phyloP scores from a whole-genome alignment of 306 rosid species.

The Acacia crassicarpa region DNA sequence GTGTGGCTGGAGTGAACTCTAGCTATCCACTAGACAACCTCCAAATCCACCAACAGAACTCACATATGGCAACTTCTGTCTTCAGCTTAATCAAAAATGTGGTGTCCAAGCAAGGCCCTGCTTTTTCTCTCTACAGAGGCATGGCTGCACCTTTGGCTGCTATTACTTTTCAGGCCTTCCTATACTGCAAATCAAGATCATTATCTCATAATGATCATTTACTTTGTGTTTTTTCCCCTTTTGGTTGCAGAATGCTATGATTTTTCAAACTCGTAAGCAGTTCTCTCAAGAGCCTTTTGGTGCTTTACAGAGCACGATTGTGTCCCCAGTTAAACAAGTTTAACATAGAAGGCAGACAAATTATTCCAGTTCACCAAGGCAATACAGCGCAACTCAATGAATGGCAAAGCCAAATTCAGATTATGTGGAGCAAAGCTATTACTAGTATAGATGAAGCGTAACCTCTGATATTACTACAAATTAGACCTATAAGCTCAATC shows the following conservation, averaged over 20 bases:
- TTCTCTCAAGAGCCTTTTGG: conserved; percentile 58
- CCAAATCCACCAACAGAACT: conserved; percentile 51
- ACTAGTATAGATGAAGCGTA: background rate
- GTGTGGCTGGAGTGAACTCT: conserved; percentile 61
- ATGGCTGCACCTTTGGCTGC: conserved; percentile 73
- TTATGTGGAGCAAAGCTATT: background rate
- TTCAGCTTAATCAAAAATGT: conserved; percentile 45
- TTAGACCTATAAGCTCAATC: conserved; percentile 1
- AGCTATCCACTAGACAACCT: conserved; percentile 76
- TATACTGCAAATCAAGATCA: no score
- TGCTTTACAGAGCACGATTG: conserved; percentile 59
- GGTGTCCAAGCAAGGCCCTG: conserved; percentile 48
- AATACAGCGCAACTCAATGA: background rate
- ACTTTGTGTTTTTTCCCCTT: no score
- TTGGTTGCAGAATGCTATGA: conserved; percentile 69
- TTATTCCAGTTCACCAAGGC: background rate
- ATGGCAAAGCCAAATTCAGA: conserved; percentile 10
- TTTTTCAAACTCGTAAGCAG: conserved; percentile 65
- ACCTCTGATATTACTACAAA: background rate
- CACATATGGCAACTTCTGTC: conserved; percentile 41
- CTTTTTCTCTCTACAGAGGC: conserved; percentile 57
- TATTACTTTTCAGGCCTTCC: conserved; percentile 61
- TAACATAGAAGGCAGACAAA: background rate
- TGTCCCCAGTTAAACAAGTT: conserved; percentile 46
- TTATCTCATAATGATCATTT: no score